Conservation (phyloP, 2,329 filamentous ascomycete species). For the Exophiala alcalophila region DNA sequence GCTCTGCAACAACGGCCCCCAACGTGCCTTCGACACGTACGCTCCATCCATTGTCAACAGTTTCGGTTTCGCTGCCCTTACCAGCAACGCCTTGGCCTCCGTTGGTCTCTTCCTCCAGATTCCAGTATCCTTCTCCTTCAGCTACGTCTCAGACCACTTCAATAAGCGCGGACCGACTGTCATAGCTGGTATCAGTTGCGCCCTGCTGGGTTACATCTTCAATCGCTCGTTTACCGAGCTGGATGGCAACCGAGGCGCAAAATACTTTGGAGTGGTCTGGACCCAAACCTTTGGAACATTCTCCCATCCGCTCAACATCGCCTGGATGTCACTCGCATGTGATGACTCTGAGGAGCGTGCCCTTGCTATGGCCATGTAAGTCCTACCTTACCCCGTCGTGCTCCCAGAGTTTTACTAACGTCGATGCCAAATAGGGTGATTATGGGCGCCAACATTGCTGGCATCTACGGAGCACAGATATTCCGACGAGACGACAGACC, state of each 20-base stretch:
- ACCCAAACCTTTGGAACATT: slow-evolving; percentile 51
- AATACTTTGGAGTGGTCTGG: slow-evolving; percentile 57
- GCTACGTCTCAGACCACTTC: slow-evolving; percentile 53
- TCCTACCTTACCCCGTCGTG: slow-evolving; percentile 6
- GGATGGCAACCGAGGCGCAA: slow-evolving; percentile 39
- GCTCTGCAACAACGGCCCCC: slow-evolving; percentile 48
- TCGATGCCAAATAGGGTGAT: slow-evolving; percentile 45
- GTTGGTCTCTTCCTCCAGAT: slow-evolving; percentile 55
- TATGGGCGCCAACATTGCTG: slow-evolving; percentile 61
- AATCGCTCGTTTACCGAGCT: slow-evolving; percentile 54
- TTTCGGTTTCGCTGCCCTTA: slow-evolving; percentile 51
- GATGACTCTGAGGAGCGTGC: slow-evolving; percentile 57
- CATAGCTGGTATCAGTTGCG: slow-evolving; percentile 48
- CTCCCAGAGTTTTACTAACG: too few species aligned
- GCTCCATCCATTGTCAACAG: slow-evolving; percentile 53
- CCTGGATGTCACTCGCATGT: slow-evolving; percentile 58
- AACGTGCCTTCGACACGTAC: slow-evolving; percentile 49
- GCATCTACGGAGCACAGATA: slow-evolving; percentile 60
- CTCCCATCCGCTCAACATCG: slow-evolving; percentile 57
- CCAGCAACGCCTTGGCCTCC: slow-evolving; percentile 54
- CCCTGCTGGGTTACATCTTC: slow-evolving; percentile 54
- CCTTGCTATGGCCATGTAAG: slow-evolving; percentile 58
- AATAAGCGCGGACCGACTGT: slow-evolving; percentile 53
- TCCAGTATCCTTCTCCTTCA: slow-evolving; percentile 52
- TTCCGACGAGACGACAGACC: slow-evolving; percentile 55